Base-by-base conservation (phyloP, 176 grass and related monocot species). In the Puccinellia tenuiflora region DNA sequence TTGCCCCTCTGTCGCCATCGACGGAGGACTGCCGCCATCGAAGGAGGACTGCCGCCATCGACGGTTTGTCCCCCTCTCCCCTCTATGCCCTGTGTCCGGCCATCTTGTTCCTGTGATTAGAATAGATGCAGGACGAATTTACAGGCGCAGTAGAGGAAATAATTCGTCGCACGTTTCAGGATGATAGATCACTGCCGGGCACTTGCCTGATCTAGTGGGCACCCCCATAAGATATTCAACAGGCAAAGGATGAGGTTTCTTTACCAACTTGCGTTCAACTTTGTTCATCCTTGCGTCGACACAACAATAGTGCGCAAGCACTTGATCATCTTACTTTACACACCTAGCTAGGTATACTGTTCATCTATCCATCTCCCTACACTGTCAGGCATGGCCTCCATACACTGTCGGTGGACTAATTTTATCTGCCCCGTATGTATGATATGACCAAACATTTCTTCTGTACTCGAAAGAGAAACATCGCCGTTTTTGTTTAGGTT, bases 111-210 rank as follows among this genome's bases (percentile, higher is more conserved):
- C 33, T 34, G 33, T 4, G 33, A 34, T 34, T 34, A 34, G 33
- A 34, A 4, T 34, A 34, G 33, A 34, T 34, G 33, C 33, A 34
- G 33, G 33, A n/a, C n/a, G n/a, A n/a, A n/a, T n/a, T n/a, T n/a
- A n/a, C 8, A 50, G 42, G 8, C 34, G 68, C 37, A 46, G 83
- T 78, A 84, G 83, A 65, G 43, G 56, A 78, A 69, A 90, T 90
- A 86, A 86, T 90, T 86, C 83, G 20, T 46, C 2, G 78, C 71
- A 67, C 60, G 28, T 21, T 17, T 61, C 83, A 89, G n/a, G n/a
- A n/a, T n/a, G 77, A 85, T 52, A n/a, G 77, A 69, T 69, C 50
- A 68, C 38, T 78, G 53, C 24, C 31, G 4, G 47, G 73, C 83
- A 81, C 83, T 76, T 37, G 76, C n/a, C 64, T 42, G 35, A 62